phyloP scores from a whole-genome alignment of 73 alveolate species.

The Paraurostyla sp. region DNA sequence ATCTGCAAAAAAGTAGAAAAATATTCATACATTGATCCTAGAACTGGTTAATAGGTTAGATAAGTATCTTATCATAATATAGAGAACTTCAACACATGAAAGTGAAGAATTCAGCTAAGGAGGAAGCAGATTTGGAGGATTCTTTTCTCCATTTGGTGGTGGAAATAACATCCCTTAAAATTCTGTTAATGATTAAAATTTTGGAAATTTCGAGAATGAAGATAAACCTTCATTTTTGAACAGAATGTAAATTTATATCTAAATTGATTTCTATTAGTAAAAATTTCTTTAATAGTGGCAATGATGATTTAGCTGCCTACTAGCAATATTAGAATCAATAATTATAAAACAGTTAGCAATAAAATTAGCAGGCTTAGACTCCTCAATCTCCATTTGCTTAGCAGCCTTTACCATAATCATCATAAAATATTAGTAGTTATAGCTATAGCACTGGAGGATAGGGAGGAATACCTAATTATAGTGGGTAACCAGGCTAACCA shows the following conservation, averaged over 20 bases:
- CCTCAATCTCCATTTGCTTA: too few relatives aligned
- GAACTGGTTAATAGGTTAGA: conserved; percentile 49
- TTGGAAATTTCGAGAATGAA: conserved; percentile 32
- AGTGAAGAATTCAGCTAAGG: not conserved
- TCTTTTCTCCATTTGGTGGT: not conserved
- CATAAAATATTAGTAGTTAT: too few relatives aligned
- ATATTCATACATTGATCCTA: conserved; percentile 52
- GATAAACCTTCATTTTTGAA: conserved; percentile 7
- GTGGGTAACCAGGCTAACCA: not conserved
- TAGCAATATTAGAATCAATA: not conserved
- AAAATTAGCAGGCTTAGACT: too few relatives aligned
- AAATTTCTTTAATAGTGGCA: not conserved
- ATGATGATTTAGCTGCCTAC: not conserved
- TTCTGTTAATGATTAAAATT: not conserved
- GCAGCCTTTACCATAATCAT: too few relatives aligned
- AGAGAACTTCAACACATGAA: not conserved
- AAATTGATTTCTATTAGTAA: not conserved
- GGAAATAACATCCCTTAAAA: not conserved
- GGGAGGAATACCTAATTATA: too few relatives aligned
- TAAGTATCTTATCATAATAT: not conserved
- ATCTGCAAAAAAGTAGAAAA: conserved; percentile 61
- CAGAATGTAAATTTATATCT: not conserved
- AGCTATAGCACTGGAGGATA: too few relatives aligned
- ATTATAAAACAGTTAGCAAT: too few relatives aligned
- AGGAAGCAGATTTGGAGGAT: not conserved